Evolutionary conservation across 2,329 filamentous ascomycete species (phyloP).

Genomic region (Pseudopyrenochaeta lycopersici): DNA sequence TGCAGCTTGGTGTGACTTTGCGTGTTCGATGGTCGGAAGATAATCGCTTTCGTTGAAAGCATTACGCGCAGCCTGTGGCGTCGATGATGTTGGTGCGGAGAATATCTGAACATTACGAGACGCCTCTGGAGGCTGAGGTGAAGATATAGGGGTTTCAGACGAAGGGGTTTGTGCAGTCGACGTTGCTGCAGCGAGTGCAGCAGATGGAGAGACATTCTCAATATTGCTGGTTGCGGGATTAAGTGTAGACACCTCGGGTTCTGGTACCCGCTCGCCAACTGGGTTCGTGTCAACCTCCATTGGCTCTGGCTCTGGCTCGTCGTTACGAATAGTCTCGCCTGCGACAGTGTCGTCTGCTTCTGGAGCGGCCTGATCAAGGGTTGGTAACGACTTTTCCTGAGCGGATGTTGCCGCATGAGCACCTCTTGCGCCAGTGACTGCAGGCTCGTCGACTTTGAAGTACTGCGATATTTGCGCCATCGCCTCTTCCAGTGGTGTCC

Average conservation of each 20-base stretch:
- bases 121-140: constrained; percentile 22
- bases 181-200: constrained; percentile 31
- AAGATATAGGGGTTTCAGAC: constrained; percentile 12
- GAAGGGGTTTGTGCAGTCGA: constrained; percentile 26
- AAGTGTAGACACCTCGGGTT: constrained; percentile 22
- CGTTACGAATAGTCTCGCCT: constrained; percentile 30
- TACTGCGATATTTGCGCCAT: constrained; percentile 82
- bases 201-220: constrained; percentile 28
- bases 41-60: constrained; percentile 78
- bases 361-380: constrained; percentile 27
- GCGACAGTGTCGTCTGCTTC: constrained; percentile 36
- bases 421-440: constrained; percentile 33
- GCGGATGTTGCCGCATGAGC: constrained; percentile 38
- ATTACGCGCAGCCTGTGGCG: constrained; percentile 76
- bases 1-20: constrained; percentile 75
- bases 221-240: constrained; percentile 21
- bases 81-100: constrained; percentile 76
- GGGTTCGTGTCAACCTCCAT: constrained; percentile 43
- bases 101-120: constrained; percentile 73
- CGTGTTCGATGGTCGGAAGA: constrained; percentile 77
- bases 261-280: constrained; percentile 12
- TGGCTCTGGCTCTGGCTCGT: constrained; percentile 35
- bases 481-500: constrained; percentile 82
- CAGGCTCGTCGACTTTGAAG: constrained; percentile 64
- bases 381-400: constrained; percentile 37